Conservation (phyloP, 2,329 filamentous ascomycete genomes). For the Tolypocladium sp. region DNA sequence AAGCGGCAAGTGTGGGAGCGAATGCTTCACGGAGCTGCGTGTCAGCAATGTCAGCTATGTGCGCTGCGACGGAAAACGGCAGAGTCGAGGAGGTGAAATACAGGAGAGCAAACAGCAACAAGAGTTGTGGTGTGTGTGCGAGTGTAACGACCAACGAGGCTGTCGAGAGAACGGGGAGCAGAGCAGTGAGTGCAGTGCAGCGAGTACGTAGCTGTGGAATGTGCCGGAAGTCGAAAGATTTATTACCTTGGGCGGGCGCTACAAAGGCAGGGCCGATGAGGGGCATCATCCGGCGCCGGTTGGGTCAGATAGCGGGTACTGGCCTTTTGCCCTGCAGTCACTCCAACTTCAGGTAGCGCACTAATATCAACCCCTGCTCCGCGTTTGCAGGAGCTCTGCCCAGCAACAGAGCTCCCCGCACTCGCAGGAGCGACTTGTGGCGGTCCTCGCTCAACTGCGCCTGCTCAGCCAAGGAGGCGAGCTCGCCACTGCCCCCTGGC, state of each 20-base stretch:
- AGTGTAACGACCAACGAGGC: background rate
- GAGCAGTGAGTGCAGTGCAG: background rate
- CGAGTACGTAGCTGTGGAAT: slow-evolving; percentile 22
- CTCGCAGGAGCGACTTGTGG: background rate
- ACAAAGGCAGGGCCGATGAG: slow-evolving; percentile 2
- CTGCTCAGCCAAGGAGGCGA: too few species aligned
- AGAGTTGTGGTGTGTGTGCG: background rate
- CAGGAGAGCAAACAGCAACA: background rate
- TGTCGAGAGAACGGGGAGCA: background rate
- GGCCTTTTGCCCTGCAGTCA: background rate
- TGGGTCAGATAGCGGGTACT: background rate
- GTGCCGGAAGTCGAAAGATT: slow-evolving; percentile 34
- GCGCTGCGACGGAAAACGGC: background rate
- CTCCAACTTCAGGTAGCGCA: background rate
- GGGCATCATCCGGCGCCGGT: background rate
- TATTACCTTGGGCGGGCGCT: slow-evolving; percentile 1
- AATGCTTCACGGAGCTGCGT: background rate
- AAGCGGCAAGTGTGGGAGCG: background rate
- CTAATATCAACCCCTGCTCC: background rate
- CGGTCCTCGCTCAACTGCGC: background rate
- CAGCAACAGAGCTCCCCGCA: background rate
- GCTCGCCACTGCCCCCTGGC: background rate
- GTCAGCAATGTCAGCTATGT: background rate
- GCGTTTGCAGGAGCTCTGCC: background rate
- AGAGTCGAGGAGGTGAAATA: background rate